phyloP scores from a whole-genome alignment of 73 alveolate genomes.

The Breviolum minutum region DNA sequence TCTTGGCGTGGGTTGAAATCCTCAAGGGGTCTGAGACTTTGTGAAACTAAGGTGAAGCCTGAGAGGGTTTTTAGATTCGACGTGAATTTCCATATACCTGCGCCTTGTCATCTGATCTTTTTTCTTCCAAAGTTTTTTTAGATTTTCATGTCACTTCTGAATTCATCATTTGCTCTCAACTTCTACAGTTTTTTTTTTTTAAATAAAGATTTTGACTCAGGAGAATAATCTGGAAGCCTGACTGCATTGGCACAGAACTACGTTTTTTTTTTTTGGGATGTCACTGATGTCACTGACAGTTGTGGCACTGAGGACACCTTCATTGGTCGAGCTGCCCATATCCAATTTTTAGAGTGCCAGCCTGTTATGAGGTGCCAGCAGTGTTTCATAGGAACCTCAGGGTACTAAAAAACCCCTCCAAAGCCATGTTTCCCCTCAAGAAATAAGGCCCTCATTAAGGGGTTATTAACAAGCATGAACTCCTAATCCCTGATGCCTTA shows the following conservation, averaged over 20 bases:
- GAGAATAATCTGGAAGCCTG: constrained; percentile 14
- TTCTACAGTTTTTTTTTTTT: too few relatives aligned
- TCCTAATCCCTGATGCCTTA: too few relatives aligned
- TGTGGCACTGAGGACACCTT: constrained; percentile 97
- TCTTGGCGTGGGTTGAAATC: too few relatives aligned
- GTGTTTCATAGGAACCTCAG: too few relatives aligned
- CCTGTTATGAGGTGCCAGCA: constrained; percentile 96
- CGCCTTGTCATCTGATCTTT: constrained; percentile 2
- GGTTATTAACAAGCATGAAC: too few relatives aligned
- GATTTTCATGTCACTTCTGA: neutral
- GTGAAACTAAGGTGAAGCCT: constrained; percentile 94
- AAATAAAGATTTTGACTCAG: neutral
- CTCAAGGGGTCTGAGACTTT: neutral
- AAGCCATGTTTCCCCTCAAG: neutral
- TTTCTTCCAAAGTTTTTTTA: neutral
- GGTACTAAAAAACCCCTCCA: neutral
- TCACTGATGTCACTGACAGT: neutral
- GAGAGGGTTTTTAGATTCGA: constrained; percentile 98
- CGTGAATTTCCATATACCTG: constrained; percentile 98
- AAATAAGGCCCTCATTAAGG: too few relatives aligned
- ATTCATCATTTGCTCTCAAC: neutral
- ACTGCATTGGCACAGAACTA: neutral
- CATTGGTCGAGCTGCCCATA: constrained; percentile 99
- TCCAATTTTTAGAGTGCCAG: constrained; percentile 99
- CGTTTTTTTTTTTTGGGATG: neutral